Base-by-base conservation (phyloP, 257 asterid species). In the Lavandula angustifolia region DNA sequence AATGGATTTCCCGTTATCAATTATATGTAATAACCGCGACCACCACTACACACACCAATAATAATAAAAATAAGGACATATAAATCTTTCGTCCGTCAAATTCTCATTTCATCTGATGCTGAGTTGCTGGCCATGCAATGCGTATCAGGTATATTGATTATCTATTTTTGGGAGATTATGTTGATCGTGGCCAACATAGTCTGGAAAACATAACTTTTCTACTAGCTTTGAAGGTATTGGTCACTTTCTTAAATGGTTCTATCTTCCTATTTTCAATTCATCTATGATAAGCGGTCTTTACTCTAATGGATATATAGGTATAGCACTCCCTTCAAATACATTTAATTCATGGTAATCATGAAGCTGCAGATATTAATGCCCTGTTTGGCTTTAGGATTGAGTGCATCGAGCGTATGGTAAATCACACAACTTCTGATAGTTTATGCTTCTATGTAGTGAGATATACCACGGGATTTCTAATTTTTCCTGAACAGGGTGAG, bases 341-440 rank as follows among this genome's bases (percentile, higher is more conserved):
- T 76, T 78, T 94, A 63, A 94, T 94, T 73, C 98, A 96, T 67
- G 99, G 99, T 43, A 92, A 92, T 79, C 99, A 92, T 80, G 99
- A 92, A 85, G 99, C 99, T 75, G 96, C 99, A 46, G 99, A 92
- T 85, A 89, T 92, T 72, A 92, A 92, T 85, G 99, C 99, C 33
- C 96, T 89, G 76, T 92, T 92, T 75, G 99, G 99, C 57, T 92
- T 92, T 73, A 86, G 99, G 62, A 92, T 92, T 33, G 99, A 94
- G 88, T 94, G 99, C 82, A 91, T 94, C 43, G 98, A 94, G 81
- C 99, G 98, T 56, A 85, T 91, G 99, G 99, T 88, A 79, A 68
- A 69, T 22, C 70, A 54, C 60, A 11, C 18, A 13, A 41, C 17
- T 29, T 32, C 18, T 38, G 34, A 56, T 48, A 14, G 53, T 50